Conservation (phyloP, 1,284 basidiomycete genomes). For the Tilletia horrida region DNA sequence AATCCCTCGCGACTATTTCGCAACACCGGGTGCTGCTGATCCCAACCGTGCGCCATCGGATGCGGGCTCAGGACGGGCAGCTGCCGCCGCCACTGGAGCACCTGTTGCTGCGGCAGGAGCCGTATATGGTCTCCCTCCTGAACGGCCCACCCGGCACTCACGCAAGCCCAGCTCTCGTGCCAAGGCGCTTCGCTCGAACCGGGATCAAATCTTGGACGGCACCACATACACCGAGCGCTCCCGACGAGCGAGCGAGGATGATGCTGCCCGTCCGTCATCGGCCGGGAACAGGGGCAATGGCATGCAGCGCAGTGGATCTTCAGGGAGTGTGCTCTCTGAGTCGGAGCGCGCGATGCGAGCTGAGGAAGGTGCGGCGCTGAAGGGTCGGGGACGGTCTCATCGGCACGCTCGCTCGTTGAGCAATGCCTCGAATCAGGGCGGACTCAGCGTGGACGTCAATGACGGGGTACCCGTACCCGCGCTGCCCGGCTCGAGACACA, state of each 20-base stretch:
- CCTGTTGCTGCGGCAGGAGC: neutral
- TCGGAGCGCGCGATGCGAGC: neutral
- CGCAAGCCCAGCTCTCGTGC: slow-evolving; percentile 9
- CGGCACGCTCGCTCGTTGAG: neutral
- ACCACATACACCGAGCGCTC: too few species aligned
- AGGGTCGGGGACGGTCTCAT: neutral
- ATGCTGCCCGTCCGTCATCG: too few species aligned
- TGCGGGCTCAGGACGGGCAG: neutral
- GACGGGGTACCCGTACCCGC: too few species aligned
- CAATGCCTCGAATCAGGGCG: neutral
- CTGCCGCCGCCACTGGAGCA: neutral
- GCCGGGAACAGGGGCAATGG: too few species aligned
- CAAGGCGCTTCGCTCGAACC: neutral
- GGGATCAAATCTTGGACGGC: too few species aligned
- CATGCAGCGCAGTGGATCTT: too few species aligned
- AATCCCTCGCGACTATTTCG: neutral
- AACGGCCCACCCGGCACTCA: neutral
- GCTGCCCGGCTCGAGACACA: too few species aligned
- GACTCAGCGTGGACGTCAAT: too few species aligned
- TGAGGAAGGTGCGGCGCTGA: slow-evolving; percentile 13
- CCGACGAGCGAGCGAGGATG: too few species aligned
- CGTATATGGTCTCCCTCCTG: too few species aligned
- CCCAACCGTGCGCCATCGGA: neutral
- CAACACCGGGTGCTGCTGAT: slow-evolving; percentile 2
- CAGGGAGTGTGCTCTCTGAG: too few species aligned